Evolutionary conservation across 371 early-diverging fungal species (phyloP).

Genomic region (Amoeboaphelidium protococcarum): DNA sequence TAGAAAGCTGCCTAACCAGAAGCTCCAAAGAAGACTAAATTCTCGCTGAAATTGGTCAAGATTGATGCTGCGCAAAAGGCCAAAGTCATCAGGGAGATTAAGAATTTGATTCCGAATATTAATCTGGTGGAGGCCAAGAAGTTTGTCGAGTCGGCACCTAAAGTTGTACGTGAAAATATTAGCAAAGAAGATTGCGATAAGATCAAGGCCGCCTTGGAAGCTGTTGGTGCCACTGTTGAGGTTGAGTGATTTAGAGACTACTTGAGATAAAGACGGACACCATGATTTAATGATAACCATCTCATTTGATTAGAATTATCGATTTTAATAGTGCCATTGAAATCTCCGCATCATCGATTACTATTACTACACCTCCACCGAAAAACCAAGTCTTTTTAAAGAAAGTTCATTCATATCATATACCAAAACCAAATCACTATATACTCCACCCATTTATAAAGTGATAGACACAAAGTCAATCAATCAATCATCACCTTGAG

Average conservation of each 20-base stretch:
- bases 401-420: no score
- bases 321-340: conserved; percentile 5
- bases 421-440: conserved; percentile 10
- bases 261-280: not conserved
- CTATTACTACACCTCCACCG: no score
- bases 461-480: no score
- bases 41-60: conserved; percentile 82
- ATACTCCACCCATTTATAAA: no score
- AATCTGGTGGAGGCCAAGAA: conserved; percentile 95
- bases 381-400: no score
- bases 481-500: not conserved
- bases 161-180: conserved; percentile 65
- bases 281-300: not conserved
- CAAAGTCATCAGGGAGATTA: conserved; percentile 91
- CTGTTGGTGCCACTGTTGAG: conserved; percentile 66
- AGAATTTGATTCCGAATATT: conserved; percentile 62
- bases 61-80: conserved; percentile 82
- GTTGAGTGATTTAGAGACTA: conserved; percentile 34
- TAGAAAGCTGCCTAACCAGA: not conserved
- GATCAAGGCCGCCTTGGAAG: conserved; percentile 78
- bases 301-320: conserved; percentile 2
- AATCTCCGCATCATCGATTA: conserved; percentile 6
- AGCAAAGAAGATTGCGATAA: conserved; percentile 92
- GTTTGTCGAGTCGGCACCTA: conserved; percentile 89
- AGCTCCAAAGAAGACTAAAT: conserved; percentile 51